Conservation (phyloP, 768 basidiomycete genomes). For the Lentinula boryana region DNA sequence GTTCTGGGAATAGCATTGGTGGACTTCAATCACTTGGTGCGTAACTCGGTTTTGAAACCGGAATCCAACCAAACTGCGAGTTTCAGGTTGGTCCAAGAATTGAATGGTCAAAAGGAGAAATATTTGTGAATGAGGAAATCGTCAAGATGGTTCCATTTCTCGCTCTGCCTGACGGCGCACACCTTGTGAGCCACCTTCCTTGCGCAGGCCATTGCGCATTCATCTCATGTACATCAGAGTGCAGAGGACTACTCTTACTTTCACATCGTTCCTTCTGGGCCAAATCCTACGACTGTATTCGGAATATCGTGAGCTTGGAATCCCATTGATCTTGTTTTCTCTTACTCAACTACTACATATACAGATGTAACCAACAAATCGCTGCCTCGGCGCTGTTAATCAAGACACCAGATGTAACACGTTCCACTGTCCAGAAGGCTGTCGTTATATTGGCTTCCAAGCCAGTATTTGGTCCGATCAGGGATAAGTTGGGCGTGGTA, state of each 20-base stretch:
- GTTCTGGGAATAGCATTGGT: conserved; percentile 87
- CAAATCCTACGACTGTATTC: conserved; percentile 78
- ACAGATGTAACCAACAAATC: conserved; percentile 93
- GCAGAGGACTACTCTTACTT: conserved; percentile 97
- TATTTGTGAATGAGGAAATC: conserved; percentile 84
- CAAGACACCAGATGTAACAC: conserved; percentile 80
- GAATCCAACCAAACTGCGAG: conserved; percentile 6
- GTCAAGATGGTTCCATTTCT: conserved; percentile 87
- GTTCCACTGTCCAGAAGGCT: conserved; percentile 96
- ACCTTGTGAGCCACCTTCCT: conserved; percentile 54
- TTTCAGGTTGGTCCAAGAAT: conserved; percentile 85
- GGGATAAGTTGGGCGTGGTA: conserved; percentile 91
- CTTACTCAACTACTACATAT: background rate
- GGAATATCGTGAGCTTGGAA: conserved; percentile 78
- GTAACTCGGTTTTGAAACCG: conserved; percentile 8
- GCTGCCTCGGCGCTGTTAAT: conserved; percentile 71
- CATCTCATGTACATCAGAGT: conserved; percentile 38
- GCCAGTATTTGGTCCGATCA: conserved; percentile 90
- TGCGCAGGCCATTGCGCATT: conserved; percentile 1
- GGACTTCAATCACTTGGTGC: conserved; percentile 92
- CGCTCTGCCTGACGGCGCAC: conserved; percentile 95
- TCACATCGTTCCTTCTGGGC: conserved; percentile 72
- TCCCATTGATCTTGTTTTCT: background rate
- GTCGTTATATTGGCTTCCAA: conserved; percentile 90
- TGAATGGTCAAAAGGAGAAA: conserved; percentile 73